Evolutionary conservation across 2,329 filamentous ascomycete genomes (phyloP).

Genomic region (Cercospora janseana): DNA sequence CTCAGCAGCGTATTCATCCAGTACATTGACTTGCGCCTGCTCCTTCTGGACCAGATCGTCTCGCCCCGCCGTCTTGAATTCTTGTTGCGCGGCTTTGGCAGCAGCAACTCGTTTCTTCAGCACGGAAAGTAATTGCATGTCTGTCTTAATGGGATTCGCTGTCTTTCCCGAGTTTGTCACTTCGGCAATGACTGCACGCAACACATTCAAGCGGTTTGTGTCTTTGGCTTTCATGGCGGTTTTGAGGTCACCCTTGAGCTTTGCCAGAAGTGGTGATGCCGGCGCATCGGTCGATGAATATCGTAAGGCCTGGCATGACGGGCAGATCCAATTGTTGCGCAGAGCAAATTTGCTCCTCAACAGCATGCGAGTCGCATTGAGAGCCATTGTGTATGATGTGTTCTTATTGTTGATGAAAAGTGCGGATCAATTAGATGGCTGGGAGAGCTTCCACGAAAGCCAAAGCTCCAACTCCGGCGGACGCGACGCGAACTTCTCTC

Average conservation of each 20-base stretch:
- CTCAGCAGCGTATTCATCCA: conserved; percentile 63
- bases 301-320: conserved; percentile 26
- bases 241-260: conserved; percentile 49
- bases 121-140: conserved; percentile 66
- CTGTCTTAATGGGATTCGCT: conserved; percentile 64
- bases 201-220: conserved; percentile 61
- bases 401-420: conserved; percentile 2
- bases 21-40: conserved; percentile 60
- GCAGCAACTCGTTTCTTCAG: conserved; percentile 63
- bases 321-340: conserved; percentile 26
- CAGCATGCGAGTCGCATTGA: conserved; percentile 21
- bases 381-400: conserved; percentile 22
- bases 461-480: background rate
- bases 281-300: conserved; percentile 30
- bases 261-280: conserved; percentile 44
- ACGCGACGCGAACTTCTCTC: background rate
- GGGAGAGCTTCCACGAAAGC: background rate
- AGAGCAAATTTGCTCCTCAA: conserved; percentile 17
- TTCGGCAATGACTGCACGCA: conserved; percentile 66
- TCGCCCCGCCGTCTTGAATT: conserved; percentile 64
- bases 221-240: conserved; percentile 50
- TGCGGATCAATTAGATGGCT: background rate
- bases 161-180: conserved; percentile 76
- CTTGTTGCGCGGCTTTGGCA: conserved; percentile 58
- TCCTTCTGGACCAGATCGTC: conserved; percentile 71